phyloP scores from a whole-genome alignment of 164 flowering plant genomes.

The Dillenia suffruticosa region DNA sequence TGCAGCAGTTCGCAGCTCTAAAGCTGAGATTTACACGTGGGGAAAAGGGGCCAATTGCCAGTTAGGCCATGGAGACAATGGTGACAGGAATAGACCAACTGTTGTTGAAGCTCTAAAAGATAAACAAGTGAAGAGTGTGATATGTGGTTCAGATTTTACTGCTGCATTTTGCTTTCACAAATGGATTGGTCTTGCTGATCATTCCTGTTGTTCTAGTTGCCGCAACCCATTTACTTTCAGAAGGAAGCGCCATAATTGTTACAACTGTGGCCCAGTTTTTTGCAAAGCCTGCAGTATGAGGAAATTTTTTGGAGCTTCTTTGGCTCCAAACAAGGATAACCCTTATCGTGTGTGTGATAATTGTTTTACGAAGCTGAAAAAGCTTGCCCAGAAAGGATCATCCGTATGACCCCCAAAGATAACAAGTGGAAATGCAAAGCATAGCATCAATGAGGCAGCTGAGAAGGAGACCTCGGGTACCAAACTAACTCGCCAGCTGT shows the following conservation, averaged over 20 bases:
- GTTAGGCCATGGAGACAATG: conserved; percentile 54
- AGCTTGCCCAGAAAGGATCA: not conserved
- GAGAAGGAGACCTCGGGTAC: not conserved
- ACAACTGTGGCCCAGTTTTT: conserved; percentile 60
- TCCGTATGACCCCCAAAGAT: too few relatives aligned
- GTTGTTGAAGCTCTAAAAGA: conserved; percentile 57
- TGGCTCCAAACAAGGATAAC: conserved; percentile 51
- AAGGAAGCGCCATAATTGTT: conserved; percentile 62
- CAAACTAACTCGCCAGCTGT: not conserved
- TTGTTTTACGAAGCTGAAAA: conserved; percentile 38
- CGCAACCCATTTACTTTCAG: conserved; percentile 49
- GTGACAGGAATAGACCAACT: conserved; percentile 48
- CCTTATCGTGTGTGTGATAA: conserved; percentile 61
- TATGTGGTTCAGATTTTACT: conserved; percentile 58
- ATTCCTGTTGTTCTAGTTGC: conserved; percentile 53
- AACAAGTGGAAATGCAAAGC: too few relatives aligned
- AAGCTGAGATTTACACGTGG: conserved; percentile 59
- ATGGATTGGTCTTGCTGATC: conserved; percentile 47
- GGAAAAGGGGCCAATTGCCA: conserved; percentile 66
- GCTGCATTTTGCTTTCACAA: conserved; percentile 60
- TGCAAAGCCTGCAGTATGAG: conserved; percentile 59
- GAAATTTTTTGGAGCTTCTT: conserved; percentile 45
- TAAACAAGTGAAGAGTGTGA: conserved; percentile 42
- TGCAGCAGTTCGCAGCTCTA: conserved; percentile 51
- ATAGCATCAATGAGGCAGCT: too few relatives aligned